Evolutionary conservation across 2,329 filamentous ascomycete species (phyloP).

Genomic region (Magnaporthiopsis rhizophila): DNA sequence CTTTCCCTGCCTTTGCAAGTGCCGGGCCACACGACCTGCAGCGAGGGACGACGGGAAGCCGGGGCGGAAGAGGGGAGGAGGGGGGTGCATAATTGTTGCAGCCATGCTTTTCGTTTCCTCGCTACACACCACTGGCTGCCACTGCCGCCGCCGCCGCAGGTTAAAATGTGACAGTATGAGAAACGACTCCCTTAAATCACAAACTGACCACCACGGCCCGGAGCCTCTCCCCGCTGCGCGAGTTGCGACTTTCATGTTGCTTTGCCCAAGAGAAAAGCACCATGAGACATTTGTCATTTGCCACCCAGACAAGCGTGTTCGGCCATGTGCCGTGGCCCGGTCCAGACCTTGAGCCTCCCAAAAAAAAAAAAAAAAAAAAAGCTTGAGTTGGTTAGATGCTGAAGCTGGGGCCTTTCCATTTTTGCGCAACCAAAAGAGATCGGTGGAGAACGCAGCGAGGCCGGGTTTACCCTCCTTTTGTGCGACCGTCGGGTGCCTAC

Average conservation of each 20-base stretch:
- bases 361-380: not conserved
- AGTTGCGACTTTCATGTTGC: no score
- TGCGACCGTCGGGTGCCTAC: no score
- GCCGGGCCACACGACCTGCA: not conserved
- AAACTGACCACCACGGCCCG: no score
- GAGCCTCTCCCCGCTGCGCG: no score
- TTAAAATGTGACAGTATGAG: not conserved
- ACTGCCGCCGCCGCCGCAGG: not conserved
- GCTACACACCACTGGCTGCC: not conserved
- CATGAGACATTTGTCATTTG: not conserved
- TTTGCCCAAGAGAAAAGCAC: not conserved
- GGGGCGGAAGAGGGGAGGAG: not conserved
- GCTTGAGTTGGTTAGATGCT: not conserved
- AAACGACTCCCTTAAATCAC: not conserved
- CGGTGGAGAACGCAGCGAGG: no score
- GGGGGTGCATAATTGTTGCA: not conserved
- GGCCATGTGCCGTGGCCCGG: not conserved
- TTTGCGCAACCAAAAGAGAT: no score
- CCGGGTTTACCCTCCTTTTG: no score
- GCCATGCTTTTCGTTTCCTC: not conserved
- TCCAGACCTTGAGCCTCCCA: not conserved
- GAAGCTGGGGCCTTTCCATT: no score
- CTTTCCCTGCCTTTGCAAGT: constrained; percentile 10
- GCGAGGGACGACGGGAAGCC: not conserved
- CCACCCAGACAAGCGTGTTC: not conserved